Conservation (phyloP, 495 filamentous ascomycete species). For the Chaetomium fimeti region DNA sequence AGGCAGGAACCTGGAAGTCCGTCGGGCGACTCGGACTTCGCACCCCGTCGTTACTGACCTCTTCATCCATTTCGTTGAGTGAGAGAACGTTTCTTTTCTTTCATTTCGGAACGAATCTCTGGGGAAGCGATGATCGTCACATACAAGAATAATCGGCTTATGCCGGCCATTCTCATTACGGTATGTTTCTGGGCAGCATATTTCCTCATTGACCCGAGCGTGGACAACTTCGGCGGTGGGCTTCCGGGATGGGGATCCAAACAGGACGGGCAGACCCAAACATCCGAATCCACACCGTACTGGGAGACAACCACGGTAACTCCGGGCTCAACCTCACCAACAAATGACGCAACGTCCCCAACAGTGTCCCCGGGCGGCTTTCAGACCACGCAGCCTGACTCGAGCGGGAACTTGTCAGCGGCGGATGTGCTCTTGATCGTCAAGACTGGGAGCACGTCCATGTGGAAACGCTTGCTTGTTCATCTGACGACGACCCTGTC, state of each 20-base stretch:
- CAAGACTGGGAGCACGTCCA: slow-evolving; percentile 19
- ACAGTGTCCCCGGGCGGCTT: too few species aligned
- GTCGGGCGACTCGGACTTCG: too few species aligned
- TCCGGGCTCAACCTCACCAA: not conserved
- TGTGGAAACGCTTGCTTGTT: slow-evolving; percentile 21
- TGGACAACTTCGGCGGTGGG: slow-evolving; percentile 4
- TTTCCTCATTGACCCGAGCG: slow-evolving; percentile 10
- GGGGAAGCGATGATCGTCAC: slow-evolving; percentile 11
- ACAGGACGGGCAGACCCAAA: not conserved
- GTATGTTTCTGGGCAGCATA: slow-evolving; percentile 12
- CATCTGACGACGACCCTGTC: slow-evolving; percentile 18
- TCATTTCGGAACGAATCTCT: not conserved
- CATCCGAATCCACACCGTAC: not conserved
- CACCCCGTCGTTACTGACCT: not conserved
- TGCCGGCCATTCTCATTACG: slow-evolving; percentile 14
- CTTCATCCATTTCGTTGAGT: not conserved
- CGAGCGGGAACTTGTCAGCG: slow-evolving; percentile 2
- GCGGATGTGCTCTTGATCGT: slow-evolving; percentile 15
- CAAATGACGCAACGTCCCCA: not conserved
- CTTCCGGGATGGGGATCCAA: not conserved
- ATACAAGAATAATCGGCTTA: slow-evolving; percentile 18
- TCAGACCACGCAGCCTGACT: not conserved
- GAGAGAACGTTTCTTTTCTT: not conserved
- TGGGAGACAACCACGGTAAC: not conserved
- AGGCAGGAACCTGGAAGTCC: not conserved